Evolutionary conservation across 2,329 filamentous ascomycete species (phyloP), one percentile per base, ranked within the genome.

Genomic region (Pseudocercospora crystallina): DNA sequence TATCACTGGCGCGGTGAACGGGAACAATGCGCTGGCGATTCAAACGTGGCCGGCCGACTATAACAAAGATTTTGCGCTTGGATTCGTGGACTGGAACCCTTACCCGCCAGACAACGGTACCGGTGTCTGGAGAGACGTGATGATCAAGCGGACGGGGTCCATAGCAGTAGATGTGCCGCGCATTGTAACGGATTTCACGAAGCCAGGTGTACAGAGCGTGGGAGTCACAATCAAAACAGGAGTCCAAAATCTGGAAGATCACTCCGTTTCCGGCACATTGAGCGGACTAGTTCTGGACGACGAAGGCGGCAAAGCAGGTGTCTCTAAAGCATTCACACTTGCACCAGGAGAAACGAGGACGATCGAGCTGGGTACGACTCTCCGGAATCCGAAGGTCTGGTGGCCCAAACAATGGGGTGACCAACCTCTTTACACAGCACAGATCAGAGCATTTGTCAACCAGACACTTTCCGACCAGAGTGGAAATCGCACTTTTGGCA

Each of bases 31-130:
- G 2, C 29, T 52, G 5, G 31, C 40, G 5, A 48, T 52, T 32
- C 33, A 48, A 15, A 34, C 49, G 8, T 51, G 42, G 17, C 42
- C 43, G 2, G 42, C 49, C 1, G 42, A 51, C 17, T 51, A 46
- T 31, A 42, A 51, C 17, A 33, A 36, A 17, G 42, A 51, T 42
- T 51, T 51, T 20, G 49, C 42, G 5, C 41, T 41, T 12, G 49
- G 49, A 2, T 51, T 51, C 14, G 49, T 51, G 13, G 49, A 51
- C 26, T 51, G 49, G 49, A 51, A 51, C 33, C 49, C 49, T 4
- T 51, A 51, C 36, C 49, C 49, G 8, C 43, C 49, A 8, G 49
- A 51, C n/a, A 51, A 51, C 37, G 49, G 49, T 11, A 51, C 49
- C 14, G 49, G 49, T 5, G 49, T 51, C 11, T 51, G 49, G 49